These are phyloP conservation scores for Leishmania martiniquensis DNA, from an alignment of 208 protist species.

Conservation along the genomic window DNA sequence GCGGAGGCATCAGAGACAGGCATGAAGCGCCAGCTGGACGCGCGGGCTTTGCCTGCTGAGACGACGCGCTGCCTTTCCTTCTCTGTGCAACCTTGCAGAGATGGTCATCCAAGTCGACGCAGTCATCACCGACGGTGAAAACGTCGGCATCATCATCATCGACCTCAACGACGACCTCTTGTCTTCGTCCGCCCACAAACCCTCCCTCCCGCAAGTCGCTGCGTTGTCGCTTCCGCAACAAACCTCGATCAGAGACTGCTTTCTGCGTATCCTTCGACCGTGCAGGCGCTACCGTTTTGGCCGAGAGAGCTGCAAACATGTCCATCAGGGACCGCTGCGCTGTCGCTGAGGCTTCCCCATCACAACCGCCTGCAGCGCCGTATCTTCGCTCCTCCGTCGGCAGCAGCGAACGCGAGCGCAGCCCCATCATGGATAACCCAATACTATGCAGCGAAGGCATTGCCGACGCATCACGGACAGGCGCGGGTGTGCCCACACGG, in stretches of 20 bases:
- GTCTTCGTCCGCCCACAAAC: neutral
- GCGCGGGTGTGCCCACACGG: neutral
- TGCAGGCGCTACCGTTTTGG: neutral
- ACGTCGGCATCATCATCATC: neutral
- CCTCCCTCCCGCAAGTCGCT: neutral
- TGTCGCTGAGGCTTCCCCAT: neutral
- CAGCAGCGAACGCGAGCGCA: neutral
- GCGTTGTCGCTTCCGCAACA: slow-evolving; percentile 1
- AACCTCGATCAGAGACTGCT: neutral
- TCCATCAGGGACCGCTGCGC: slow-evolving; percentile 18
- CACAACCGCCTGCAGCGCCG: neutral
- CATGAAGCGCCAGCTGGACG: neutral
- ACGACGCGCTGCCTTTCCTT: neutral
- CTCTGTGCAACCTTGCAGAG: neutral
- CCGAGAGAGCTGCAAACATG: slow-evolving; percentile 28
- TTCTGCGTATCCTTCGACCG: neutral
- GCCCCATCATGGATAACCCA: slow-evolving; percentile 27
- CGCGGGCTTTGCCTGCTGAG: neutral
- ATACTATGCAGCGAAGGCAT: slow-evolving; percentile 33
- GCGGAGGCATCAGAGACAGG: neutral
- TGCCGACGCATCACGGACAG: neutral
- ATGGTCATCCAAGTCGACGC: neutral
- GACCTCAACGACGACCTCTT: neutral
- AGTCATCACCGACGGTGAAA: slow-evolving; percentile 4
- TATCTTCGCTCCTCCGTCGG: neutral